These are phyloP conservation scores for bread wheat (Triticum aestivum) DNA, from an alignment of 176 grass and related monocot genomes.

Conservation along the genomic window DNA sequence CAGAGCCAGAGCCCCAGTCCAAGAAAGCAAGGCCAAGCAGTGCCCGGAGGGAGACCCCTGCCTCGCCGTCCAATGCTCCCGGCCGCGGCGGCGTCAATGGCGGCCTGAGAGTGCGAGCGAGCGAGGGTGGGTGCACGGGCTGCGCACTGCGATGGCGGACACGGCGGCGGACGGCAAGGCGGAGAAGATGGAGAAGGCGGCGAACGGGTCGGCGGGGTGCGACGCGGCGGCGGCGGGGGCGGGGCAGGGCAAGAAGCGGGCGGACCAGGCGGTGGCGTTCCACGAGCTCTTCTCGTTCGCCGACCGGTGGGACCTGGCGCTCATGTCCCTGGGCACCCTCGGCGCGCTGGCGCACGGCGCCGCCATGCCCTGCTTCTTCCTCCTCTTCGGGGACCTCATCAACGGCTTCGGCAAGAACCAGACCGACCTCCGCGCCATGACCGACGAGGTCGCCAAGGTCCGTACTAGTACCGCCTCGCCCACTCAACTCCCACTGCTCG, in stretches of 20 bases:
- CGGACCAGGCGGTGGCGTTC: conserved; percentile 75
- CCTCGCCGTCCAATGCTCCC: conserved; percentile 11
- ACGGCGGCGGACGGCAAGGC: conserved; percentile 41
- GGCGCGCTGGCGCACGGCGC: conserved; percentile 89
- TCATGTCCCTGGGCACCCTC: conserved; percentile 71
- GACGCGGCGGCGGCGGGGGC: conserved; percentile 24
- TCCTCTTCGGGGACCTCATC: conserved; percentile 96
- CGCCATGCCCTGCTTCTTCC: conserved; percentile 99
- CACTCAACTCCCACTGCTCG: background rate
- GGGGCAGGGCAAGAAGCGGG: conserved; percentile 70
- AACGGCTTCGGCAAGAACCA: conserved; percentile 98
- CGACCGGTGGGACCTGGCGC: conserved; percentile 69
- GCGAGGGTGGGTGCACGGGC: too few species aligned
- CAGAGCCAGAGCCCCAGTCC: background rate
- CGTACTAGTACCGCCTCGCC: background rate
- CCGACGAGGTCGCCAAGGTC: conserved; percentile 98
- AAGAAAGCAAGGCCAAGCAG: conserved; percentile 30
- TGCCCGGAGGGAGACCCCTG: background rate
- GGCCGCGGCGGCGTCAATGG: conserved; percentile 11
- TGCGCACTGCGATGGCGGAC: conserved; percentile 47
- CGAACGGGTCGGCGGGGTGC: conserved; percentile 25
- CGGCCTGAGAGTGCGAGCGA: conserved; percentile 24
- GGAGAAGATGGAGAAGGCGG: conserved; percentile 23
- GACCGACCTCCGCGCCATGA: conserved; percentile 82
- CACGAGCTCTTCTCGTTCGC: conserved; percentile 87